Conservation (phyloP, 495 filamentous ascomycete genomes). For the Penicillium soppii region DNA sequence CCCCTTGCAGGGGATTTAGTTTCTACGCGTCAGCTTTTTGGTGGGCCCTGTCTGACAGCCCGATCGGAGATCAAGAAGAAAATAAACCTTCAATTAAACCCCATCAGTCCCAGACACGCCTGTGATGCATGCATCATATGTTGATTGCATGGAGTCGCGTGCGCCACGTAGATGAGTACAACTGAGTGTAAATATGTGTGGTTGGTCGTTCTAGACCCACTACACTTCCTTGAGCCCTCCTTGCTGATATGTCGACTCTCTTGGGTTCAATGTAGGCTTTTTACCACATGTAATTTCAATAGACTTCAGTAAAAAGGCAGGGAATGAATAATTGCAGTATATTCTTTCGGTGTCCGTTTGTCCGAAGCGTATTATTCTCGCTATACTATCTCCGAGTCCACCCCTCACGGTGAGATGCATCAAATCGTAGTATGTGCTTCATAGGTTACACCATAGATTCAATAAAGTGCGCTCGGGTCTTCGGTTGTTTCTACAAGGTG, state of each 20-base stretch:
- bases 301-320: too few relatives aligned
- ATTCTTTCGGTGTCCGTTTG: too few relatives aligned
- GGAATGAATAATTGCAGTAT: too few relatives aligned
- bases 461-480: too few relatives aligned
- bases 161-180: slow-evolving; percentile 3
- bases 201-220: background rate
- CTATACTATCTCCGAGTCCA: too few relatives aligned
- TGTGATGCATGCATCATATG: background rate
- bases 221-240: slow-evolving; percentile 1
- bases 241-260: slow-evolving; percentile 9
- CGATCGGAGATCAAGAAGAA: slow-evolving; percentile 5
- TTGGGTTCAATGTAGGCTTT: too few relatives aligned
- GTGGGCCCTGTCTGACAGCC: background rate
- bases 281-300: too few relatives aligned
- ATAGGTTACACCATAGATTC: too few relatives aligned
- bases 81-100: background rate
- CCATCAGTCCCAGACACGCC: background rate
- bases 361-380: too few relatives aligned
- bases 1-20: slow-evolving; percentile 22
- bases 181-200: background rate
- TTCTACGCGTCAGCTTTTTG: slow-evolving; percentile 11
- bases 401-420: too few relatives aligned
- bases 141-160: background rate
- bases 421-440: too few relatives aligned
- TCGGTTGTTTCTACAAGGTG: too few relatives aligned